Base-by-base conservation (phyloP, 2,329 filamentous ascomycete species). In the Cucurbitaria berberidis region DNA sequence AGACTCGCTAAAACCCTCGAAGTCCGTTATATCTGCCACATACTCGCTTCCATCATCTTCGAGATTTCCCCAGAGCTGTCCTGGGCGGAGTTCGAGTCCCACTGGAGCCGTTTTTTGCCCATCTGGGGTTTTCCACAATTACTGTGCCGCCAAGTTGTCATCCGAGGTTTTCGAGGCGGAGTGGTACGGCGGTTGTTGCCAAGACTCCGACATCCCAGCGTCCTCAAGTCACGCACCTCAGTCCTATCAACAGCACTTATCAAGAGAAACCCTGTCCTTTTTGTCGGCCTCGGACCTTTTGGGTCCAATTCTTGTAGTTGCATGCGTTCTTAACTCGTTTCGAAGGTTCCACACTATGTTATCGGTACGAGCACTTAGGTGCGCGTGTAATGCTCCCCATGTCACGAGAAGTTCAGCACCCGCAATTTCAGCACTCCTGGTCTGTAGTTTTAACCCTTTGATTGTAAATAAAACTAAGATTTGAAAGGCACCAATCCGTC, bases 111-210 rank as follows among this genome's bases (percentile, higher is more conserved):
- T 35, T 15, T 35, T 35, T 35, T 7, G 13, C 15, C 5, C 15
- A 8, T 35, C 15, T 35, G n/a, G 10, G 3, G 15, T 36, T 36
- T 36, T n/a, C n/a, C n/a, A n/a, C n/a, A n/a, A n/a, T n/a, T n/a
- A n/a, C n/a, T n/a, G n/a, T n/a, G n/a, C n/a, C n/a, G n/a, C n/a
- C n/a, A n/a, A n/a, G n/a, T n/a, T n/a, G n/a, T n/a, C n/a, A 13
- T 7, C 35, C 35, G 35, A 38, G 29, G 36, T 27, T 24, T 56
- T 24, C 52, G 52, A 34, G 42, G 45, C 41, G 48, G 35, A 10
- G 8, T 38, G 15, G 35, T 38, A 18, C 18, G n/a, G 21, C 18
- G 21, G 8, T 18, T 8, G 5, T 9, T 13, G 35, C 35, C 11
- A 22, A 2, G 18, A 21, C 35, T 5, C 8, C 18, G 15, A 36